Evolutionary conservation across 306 rosid species (phyloP).

Genomic region (Cicer bijugum): DNA sequence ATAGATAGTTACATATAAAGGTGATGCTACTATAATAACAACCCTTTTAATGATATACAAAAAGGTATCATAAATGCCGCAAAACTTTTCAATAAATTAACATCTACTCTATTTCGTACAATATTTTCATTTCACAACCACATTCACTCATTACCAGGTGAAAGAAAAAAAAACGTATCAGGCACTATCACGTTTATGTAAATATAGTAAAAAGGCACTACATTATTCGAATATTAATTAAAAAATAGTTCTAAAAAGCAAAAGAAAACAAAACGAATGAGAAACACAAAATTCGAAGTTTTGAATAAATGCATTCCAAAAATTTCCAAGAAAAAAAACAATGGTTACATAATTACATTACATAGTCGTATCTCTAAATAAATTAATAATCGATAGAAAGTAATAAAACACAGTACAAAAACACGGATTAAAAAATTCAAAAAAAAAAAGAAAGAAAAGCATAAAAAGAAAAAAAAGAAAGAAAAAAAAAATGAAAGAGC

Average conservation of each 20-base stretch:
- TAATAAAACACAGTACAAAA: background rate
- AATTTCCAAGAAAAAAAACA: background rate
- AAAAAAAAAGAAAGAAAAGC: background rate
- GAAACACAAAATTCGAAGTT: background rate
- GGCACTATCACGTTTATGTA: background rate
- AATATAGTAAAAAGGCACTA: background rate
- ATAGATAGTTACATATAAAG: conserved; percentile 14
- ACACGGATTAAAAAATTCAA: background rate
- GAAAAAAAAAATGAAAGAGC: background rate
- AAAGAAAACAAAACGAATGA: background rate
- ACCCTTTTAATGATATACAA: background rate
- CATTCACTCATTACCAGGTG: conserved; percentile 10
- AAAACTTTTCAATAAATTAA: conserved; percentile 1
- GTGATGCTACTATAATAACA: conserved; percentile 18
- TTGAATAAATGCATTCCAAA: background rate
- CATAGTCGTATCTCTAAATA: background rate
- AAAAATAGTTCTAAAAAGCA: background rate
- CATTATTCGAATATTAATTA: background rate
- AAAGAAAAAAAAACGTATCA: background rate
- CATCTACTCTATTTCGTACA: background rate
- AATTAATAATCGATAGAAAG: background rate
- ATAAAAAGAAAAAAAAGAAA: background rate
- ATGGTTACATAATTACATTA: background rate
- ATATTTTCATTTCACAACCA: background rate
- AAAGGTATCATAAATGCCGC: conserved; percentile 19